A percentile compares a stretch with the other conserved stretches of the same genome.
These are phyloP conservation scores for Odontarrhena argentea DNA, from an alignment of 345 rosid genomes.

Conservation along the genomic window DNA sequence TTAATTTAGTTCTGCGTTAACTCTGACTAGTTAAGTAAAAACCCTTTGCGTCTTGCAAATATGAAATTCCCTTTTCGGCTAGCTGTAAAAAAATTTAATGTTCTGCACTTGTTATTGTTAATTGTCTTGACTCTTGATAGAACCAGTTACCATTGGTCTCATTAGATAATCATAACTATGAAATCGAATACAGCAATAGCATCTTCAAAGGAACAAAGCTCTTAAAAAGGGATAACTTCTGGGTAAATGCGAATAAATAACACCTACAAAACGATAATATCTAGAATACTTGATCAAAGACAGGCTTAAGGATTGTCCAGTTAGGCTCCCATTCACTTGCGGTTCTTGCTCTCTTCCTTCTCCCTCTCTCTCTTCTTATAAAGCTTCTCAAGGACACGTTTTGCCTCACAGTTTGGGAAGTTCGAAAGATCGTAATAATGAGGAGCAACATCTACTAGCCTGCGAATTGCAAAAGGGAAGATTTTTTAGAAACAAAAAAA, in stretches of 20 bases:
- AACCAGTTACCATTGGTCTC: neutral
- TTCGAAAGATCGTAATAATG: slow-evolving; percentile 78
- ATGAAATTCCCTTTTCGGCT: no score
- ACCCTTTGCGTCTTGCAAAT: neutral
- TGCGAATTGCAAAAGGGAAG: slow-evolving; percentile 32
- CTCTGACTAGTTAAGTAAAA: neutral
- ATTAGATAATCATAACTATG: neutral
- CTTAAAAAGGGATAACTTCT: neutral
- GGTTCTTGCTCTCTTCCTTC: slow-evolving; percentile 64
- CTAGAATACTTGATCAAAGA: slow-evolving; percentile 5
- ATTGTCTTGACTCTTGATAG: neutral
- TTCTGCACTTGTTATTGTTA: neutral
- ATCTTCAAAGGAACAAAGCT: slow-evolving; percentile 9
- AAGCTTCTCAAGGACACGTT: slow-evolving; percentile 85
- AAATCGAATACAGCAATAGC: neutral
- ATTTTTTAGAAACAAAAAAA: neutral
- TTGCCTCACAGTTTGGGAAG: slow-evolving; percentile 94
- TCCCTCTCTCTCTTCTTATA: slow-evolving; percentile 80
- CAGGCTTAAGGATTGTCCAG: slow-evolving; percentile 4
- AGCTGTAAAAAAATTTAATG: neutral
- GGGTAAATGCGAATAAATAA: slow-evolving; percentile 9
- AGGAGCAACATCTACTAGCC: slow-evolving; percentile 89
- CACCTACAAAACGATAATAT: neutral
- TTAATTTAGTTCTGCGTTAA: neutral
- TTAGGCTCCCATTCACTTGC: slow-evolving; percentile 34